A percentile compares a stretch with the other conserved stretches of the same genome.
These are phyloP conservation scores for Curvularia lunata DNA, from an alignment of 2,329 filamentous ascomycete genomes.

Conservation along the genomic window DNA sequence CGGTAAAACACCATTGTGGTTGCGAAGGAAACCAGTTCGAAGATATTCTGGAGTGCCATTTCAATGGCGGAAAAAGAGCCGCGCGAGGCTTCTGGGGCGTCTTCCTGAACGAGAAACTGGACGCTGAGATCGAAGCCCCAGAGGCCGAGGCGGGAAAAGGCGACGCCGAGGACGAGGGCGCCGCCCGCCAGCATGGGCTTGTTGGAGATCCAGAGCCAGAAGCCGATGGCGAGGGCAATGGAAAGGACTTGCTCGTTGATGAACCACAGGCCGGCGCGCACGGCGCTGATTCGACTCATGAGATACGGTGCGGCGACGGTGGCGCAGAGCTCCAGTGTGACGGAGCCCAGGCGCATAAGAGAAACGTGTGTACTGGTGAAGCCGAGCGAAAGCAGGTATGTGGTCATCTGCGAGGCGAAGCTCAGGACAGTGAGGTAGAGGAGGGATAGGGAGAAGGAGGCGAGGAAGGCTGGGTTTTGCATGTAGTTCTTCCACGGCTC, in stretches of 20 bases:
- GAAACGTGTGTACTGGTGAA: slow-evolving; percentile 62
- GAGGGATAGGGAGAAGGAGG: slow-evolving; percentile 65
- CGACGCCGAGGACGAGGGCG: slow-evolving; percentile 49
- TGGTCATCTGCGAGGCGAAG: slow-evolving; percentile 65
- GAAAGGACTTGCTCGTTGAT: slow-evolving; percentile 70
- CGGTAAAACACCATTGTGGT: slow-evolving; percentile 69
- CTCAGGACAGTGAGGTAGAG: slow-evolving; percentile 63
- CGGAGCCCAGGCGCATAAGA: slow-evolving; percentile 59
- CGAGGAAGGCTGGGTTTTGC: slow-evolving; percentile 62
- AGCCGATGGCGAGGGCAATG: slow-evolving; percentile 51
- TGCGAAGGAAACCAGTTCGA: slow-evolving; percentile 71
- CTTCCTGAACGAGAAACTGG: slow-evolving; percentile 56
- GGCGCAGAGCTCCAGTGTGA: slow-evolving; percentile 64
- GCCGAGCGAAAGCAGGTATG: slow-evolving; percentile 64
- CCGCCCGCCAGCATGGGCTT: slow-evolving; percentile 31
- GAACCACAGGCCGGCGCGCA: slow-evolving; percentile 75
- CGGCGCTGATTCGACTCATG: slow-evolving; percentile 57
- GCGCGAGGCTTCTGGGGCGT: slow-evolving; percentile 53
- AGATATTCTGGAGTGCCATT: slow-evolving; percentile 70
- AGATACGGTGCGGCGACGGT: slow-evolving; percentile 66
- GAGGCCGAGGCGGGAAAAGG: slow-evolving; percentile 52
- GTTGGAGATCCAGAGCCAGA: slow-evolving; percentile 28
- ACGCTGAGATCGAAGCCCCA: slow-evolving; percentile 58
- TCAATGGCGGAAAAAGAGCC: slow-evolving; percentile 74
- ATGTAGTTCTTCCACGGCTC: slow-evolving; percentile 54